Conservation (phyloP, 176 grass and related monocot species). For the Eragrostis nindensis region DNA sequence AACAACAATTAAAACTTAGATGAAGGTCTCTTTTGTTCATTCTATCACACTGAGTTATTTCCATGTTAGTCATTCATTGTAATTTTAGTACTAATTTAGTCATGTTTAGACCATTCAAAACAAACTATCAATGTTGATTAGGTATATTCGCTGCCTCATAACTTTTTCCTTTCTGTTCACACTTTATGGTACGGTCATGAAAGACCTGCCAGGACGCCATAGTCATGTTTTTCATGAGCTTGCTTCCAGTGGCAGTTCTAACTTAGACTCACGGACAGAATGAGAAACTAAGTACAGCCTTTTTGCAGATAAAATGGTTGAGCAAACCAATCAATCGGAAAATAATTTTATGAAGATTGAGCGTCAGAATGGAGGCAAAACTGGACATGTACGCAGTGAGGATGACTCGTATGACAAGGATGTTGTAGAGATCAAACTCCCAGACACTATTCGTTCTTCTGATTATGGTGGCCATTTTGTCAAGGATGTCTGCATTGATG, state of each 20-base stretch:
- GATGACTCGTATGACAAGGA: slow-evolving; percentile 71
- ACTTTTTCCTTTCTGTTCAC: not conserved
- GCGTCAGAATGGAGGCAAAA: slow-evolving; percentile 50
- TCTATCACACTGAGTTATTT: slow-evolving; percentile 13
- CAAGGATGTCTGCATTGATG: slow-evolving; percentile 89
- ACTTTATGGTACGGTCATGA: slow-evolving; percentile 19
- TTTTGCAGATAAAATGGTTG: slow-evolving; percentile 53
- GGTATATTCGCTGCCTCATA: no score
- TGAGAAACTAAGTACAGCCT: slow-evolving; percentile 26
- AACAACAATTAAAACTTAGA: slow-evolving; percentile 1
- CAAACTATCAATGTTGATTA: slow-evolving; percentile 3
- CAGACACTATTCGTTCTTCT: slow-evolving; percentile 47
- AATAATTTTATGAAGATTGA: slow-evolving; percentile 43
- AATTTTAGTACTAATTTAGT: slow-evolving; percentile 19
- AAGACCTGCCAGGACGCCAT: slow-evolving; percentile 21
- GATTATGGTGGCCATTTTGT: slow-evolving; percentile 59
- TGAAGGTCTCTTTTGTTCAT: slow-evolving; percentile 41
- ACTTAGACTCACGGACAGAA: slow-evolving; percentile 37
- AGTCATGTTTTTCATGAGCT: slow-evolving; percentile 45
- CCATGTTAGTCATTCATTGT: slow-evolving; percentile 14
- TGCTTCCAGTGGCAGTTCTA: slow-evolving; percentile 16
- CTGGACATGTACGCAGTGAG: slow-evolving; percentile 36
- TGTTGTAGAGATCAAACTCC: slow-evolving; percentile 65
- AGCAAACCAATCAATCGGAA: slow-evolving; percentile 51
- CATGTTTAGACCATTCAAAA: slow-evolving; percentile 10